Percentiles rank a stretch among this genome's conserved stretches.
These are phyloP conservation scores for Fagus crenata DNA, from an alignment of 306 rosid genomes.

Conservation along the genomic window DNA sequence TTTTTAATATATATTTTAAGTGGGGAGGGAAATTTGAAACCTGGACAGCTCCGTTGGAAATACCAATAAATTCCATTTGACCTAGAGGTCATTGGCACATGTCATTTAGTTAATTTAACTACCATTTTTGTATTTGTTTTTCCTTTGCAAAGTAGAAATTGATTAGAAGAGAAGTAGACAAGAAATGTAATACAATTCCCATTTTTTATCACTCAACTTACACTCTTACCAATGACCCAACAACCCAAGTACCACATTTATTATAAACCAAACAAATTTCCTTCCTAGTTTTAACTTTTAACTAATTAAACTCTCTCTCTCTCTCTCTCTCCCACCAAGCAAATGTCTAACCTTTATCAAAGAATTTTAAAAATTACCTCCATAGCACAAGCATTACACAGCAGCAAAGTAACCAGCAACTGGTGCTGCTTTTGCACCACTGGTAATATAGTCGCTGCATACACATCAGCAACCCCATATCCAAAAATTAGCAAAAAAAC, in stretches of 20 bases:
- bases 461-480: background rate
- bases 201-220: background rate
- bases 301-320: background rate
- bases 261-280: background rate
- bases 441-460: conserved; percentile 65
- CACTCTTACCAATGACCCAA: background rate
- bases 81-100: background rate
- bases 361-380: conserved; percentile 52
- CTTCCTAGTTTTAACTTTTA: background rate
- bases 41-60: too few species aligned
- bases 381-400: conserved; percentile 91
- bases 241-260: background rate
- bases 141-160: too few species aligned
- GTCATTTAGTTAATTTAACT: background rate
- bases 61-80: too few species aligned
- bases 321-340: background rate
- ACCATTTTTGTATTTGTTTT: background rate
- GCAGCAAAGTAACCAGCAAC: conserved; percentile 77
- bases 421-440: conserved; percentile 89
- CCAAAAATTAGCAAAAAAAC: background rate
- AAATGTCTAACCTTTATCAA: background rate
- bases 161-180: too few species aligned
- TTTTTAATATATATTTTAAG: too few species aligned
- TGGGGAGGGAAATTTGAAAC: too few species aligned
- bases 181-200: too few species aligned